phyloP scores from a whole-genome alignment of 2,329 filamentous ascomycete genomes.

The Nigrospora osmanthi region DNA sequence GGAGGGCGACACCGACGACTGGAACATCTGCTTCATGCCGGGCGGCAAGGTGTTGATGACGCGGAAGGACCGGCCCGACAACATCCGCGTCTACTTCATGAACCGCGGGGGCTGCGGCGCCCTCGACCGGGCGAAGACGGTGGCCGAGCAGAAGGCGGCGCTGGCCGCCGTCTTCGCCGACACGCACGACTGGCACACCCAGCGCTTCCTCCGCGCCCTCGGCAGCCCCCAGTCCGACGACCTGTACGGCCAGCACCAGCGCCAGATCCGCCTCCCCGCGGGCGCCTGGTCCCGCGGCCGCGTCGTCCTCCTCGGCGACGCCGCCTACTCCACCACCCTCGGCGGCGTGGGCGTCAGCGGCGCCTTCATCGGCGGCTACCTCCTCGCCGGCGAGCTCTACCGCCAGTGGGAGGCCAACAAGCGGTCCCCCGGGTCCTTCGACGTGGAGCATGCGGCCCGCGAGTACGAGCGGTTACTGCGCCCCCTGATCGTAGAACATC shows the following conservation, averaged over 20 bases:
- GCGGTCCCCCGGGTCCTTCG: no score
- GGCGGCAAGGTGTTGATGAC: not conserved
- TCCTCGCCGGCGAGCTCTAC: slow-evolving; percentile 46
- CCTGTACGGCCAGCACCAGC: slow-evolving; percentile 32
- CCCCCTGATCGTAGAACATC: slow-evolving; percentile 9
- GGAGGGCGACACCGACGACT: slow-evolving; percentile 18
- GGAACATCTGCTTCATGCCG: slow-evolving; percentile 24
- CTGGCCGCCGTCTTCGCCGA: slow-evolving; percentile 23
- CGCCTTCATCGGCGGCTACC: slow-evolving; percentile 42
- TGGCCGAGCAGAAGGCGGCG: slow-evolving; percentile 8
- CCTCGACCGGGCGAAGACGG: slow-evolving; percentile 1
- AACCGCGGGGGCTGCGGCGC: not conserved
- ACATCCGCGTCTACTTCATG: slow-evolving; percentile 3
- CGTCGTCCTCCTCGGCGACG: slow-evolving; percentile 45
- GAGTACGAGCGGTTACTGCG: no score
- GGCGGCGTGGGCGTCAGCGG: slow-evolving; percentile 44
- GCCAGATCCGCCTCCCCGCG: slow-evolving; percentile 35
- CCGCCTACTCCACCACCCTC: slow-evolving; percentile 37
- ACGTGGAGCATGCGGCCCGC: no score
- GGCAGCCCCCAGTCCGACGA: slow-evolving; percentile 20
- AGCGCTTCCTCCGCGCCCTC: slow-evolving; percentile 7
- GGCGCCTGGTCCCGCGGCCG: slow-evolving; percentile 34
- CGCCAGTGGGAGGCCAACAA: no score
- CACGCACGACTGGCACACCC: slow-evolving; percentile 9
- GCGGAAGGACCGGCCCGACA: slow-evolving; percentile 3